These are phyloP conservation scores for Phytophthora uliginosa DNA, from an alignment of 352 stramenopile genomes.

Conservation along the genomic window DNA sequence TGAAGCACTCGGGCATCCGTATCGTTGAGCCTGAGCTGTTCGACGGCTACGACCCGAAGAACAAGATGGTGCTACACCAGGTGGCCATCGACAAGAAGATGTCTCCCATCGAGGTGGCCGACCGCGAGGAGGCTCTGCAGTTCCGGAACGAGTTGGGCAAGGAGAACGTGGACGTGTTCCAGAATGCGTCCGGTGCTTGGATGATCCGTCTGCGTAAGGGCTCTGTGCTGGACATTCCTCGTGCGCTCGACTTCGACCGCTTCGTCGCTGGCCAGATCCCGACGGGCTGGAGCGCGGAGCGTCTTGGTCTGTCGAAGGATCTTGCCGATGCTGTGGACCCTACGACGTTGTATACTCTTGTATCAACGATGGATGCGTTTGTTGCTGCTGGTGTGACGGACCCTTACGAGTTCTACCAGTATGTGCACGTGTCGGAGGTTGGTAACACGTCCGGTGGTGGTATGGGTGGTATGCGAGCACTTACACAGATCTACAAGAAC, in stretches of 20 bases:
- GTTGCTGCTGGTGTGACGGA: slow-evolving; percentile 84
- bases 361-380: slow-evolving; percentile 87
- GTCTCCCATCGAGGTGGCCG: slow-evolving; percentile 88
- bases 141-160: slow-evolving; percentile 85
- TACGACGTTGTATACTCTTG: slow-evolving; percentile 80
- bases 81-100: slow-evolving; percentile 92
- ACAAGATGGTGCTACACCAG: slow-evolving; percentile 89
- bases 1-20: slow-evolving; percentile 85
- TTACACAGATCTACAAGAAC: slow-evolving; percentile 82
- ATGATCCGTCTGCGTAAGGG: slow-evolving; percentile 90
- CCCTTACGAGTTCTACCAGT: slow-evolving; percentile 94
- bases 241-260: slow-evolving; percentile 83
- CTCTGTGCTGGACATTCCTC: slow-evolving; percentile 84
- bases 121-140: slow-evolving; percentile 84
- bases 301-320: slow-evolving; percentile 85
- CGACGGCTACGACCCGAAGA: slow-evolving; percentile 90
- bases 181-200: slow-evolving; percentile 74
- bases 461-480: slow-evolving; percentile 84
- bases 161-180: slow-evolving; percentile 88
- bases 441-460: slow-evolving; percentile 89
- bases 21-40: slow-evolving; percentile 91
- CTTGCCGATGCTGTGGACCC: slow-evolving; percentile 84
- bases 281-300: slow-evolving; percentile 88
- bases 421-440: slow-evolving; percentile 91
- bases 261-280: slow-evolving; percentile 92